Evolutionary conservation across 768 basidiomycete genomes (phyloP), one percentile per base, ranked within the genome.

Genomic region (Pleurotus citrinopileatus): DNA sequence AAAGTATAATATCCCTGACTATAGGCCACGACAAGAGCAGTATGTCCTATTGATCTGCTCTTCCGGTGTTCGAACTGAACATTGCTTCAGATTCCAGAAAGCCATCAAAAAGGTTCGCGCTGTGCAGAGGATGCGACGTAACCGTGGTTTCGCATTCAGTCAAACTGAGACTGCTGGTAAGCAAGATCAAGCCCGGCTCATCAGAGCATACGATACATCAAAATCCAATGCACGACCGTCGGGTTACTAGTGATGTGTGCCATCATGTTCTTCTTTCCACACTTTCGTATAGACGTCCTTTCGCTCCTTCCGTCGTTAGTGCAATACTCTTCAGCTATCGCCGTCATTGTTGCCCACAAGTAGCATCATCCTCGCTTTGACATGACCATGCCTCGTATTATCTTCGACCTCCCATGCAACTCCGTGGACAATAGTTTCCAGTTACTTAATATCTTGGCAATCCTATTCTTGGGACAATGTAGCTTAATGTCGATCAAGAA

Each of bases 101-200:
- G 97, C 97, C 13, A 99, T 99, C 79, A 98, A 98, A 72, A 99
- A 99, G 69, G 97, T 99, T 10, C 85, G 97, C n/a, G 97, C 97
- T 0, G 91, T 94, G 2, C 97, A 99, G 66, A 85, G 97, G 28
- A 93, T 98, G 90, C 87, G 97, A 12, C 81, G 92, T 54, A 97
- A 93, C 58, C 86, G 97, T 44, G 97, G 97, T 2, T 99, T 98
- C 67, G 97, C 97, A 3, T 99, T 99, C 76, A 94, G 90, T 68
- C 95, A 98, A 70, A 97, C 94, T 2, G 95, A 98, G 70, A 89
- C 88, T 60, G 77, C 79, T 23, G 82, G 83, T 26, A 83, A 84
- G 58, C 88, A 95, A 71, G 94, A 96, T 69, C 95, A 98, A 68
- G 80, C 89, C 45, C 79, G 84, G 62, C 72, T 94, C 56, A 93